These are phyloP conservation scores for Tetrahymena elliotti DNA, from an alignment of 73 alveolate species.

Conservation along the genomic window DNA sequence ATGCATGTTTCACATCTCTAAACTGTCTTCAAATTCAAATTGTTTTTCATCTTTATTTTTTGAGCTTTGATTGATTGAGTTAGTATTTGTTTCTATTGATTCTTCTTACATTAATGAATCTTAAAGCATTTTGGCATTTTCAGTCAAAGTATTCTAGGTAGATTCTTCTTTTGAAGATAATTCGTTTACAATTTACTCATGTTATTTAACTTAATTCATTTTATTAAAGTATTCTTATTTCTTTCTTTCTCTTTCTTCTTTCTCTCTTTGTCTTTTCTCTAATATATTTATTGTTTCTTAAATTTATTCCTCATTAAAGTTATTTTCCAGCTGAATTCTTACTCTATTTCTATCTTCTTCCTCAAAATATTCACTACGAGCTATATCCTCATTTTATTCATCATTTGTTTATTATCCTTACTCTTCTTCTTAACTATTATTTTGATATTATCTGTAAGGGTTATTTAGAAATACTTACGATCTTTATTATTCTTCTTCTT, in stretches of 20 bases:
- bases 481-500: background rate
- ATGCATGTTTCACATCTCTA: background rate
- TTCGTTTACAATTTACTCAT: background rate
- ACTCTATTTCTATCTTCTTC: background rate
- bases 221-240: background rate
- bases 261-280: background rate
- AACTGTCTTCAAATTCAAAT: background rate
- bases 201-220: background rate
- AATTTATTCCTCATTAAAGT: background rate
- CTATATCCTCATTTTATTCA: background rate
- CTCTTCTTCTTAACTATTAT: background rate
- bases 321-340: background rate
- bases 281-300: background rate
- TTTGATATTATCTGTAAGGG: background rate
- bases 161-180: background rate
- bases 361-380: background rate
- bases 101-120: background rate
- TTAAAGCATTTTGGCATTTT: background rate
- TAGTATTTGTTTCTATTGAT: background rate
- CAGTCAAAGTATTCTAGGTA: background rate
- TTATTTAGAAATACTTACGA: background rate
- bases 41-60: background rate
- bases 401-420: background rate
- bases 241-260: background rate
- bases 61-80: background rate